A percentile compares a stretch with the other conserved stretches of the same genome.
Evolutionary conservation across 2,329 filamentous ascomycete genomes (phyloP).

Genomic region (Ophiostoma australiae): DNA sequence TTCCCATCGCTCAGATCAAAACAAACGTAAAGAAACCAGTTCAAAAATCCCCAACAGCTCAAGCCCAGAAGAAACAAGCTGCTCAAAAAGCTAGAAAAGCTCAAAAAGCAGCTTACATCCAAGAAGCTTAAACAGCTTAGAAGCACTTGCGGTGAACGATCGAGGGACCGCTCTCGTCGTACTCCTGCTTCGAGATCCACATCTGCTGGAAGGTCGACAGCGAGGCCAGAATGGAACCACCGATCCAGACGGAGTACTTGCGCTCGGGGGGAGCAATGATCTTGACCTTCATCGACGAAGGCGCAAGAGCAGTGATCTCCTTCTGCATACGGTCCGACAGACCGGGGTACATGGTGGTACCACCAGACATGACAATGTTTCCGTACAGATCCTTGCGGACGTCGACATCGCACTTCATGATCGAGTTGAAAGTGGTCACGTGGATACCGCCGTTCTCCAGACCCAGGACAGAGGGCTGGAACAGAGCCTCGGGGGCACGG

Average conservation of each 20-base stretch:
- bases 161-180: constrained; percentile 98
- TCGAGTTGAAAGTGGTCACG: constrained; percentile 99
- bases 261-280: constrained; percentile 99
- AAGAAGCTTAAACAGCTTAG: constrained; percentile 56
- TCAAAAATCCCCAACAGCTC: constrained; percentile 12
- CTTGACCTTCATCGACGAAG: constrained; percentile 99
- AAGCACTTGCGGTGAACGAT: constrained; percentile 99
- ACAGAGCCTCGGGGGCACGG: constrained; percentile 98
- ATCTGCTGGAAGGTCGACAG: constrained; percentile 99
- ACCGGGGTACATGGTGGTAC: constrained; percentile 99
- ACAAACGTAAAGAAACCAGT: constrained; percentile 13
- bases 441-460: constrained; percentile 98
- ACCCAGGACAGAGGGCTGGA: constrained; percentile 97
- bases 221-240: constrained; percentile 99
- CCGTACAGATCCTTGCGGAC: constrained; percentile 99
- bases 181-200: constrained; percentile 99
- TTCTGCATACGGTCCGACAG: constrained; percentile 99
- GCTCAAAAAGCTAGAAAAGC: neutral
- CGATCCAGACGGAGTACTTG: constrained; percentile 99
- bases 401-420: constrained; percentile 99
- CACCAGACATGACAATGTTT: constrained; percentile 99
- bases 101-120: neutral
- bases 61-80: constrained; percentile 13
- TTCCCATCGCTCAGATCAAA: constrained; percentile 16
- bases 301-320: constrained; percentile 98